phyloP scores from a whole-genome alignment of 495 filamentous ascomycete genomes.

The Parachaetomium inaequale region DNA sequence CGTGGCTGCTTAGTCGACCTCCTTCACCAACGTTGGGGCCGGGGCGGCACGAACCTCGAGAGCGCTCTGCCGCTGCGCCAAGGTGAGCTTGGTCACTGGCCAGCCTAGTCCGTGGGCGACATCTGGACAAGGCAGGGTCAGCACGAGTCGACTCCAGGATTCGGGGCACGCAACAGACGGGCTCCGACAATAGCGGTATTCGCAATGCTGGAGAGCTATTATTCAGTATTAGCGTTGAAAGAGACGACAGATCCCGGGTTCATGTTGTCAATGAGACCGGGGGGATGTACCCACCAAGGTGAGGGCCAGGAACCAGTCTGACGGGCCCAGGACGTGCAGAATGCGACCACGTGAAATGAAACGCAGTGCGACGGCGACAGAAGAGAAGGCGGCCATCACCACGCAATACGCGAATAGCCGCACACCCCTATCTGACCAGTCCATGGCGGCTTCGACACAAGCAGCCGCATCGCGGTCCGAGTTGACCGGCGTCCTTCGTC shows the following conservation, averaged over 20 bases:
- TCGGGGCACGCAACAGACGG: not conserved
- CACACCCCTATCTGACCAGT: conserved; percentile 1
- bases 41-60: not conserved
- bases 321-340: conserved; percentile 8
- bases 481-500: not conserved
- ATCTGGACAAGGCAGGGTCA: conserved; percentile 2
- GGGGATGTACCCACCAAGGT: conserved; percentile 3
- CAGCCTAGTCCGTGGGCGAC: not conserved
- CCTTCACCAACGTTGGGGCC: not conserved
- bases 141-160: not conserved
- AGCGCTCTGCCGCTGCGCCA: not conserved
- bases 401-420: not conserved
- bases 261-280: not conserved
- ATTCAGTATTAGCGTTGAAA: not conserved
- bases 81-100: not conserved
- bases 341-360: conserved; percentile 18
- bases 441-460: not conserved
- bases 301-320: conserved; percentile 16
- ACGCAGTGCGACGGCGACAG: conserved; percentile 10
- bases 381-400: not conserved
- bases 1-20: not conserved
- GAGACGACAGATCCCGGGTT: not conserved
- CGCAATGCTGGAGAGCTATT: not conserved
- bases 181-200: not conserved
- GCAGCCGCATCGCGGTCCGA: not conserved